These are phyloP conservation scores for Aspergillus latus DNA, from an alignment of 2,329 filamentous ascomycete genomes.

Conservation along the genomic window DNA sequence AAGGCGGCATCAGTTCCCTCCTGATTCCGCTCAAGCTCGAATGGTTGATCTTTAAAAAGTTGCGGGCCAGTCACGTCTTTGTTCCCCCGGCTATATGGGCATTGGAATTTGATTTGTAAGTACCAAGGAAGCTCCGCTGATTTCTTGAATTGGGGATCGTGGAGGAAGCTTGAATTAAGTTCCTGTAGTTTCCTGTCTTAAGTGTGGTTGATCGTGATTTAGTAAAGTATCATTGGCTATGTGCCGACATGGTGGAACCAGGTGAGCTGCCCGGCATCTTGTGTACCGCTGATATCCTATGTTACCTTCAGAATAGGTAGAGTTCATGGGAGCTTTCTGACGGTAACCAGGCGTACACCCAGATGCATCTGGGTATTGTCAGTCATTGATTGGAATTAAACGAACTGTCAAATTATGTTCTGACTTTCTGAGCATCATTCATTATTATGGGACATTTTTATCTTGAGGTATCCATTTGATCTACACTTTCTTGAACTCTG, in stretches of 20 bases:
- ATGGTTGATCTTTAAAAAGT: background rate
- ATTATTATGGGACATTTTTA: slow-evolving; percentile 10
- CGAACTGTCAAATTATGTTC: background rate
- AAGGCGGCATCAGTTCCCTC: background rate
- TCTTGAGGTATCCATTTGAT: slow-evolving; percentile 36
- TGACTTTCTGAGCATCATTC: background rate
- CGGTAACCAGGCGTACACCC: too few relatives aligned
- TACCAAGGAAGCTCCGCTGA: background rate
- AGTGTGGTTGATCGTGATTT: background rate
- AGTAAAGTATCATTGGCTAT: too few relatives aligned
- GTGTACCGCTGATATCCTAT: too few relatives aligned
- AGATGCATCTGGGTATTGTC: background rate
- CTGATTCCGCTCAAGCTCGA: background rate
- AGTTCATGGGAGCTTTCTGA: too few relatives aligned
- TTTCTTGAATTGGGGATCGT: background rate
- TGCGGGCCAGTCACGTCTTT: too few relatives aligned
- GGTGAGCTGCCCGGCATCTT: too few relatives aligned
- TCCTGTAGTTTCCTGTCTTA: too few relatives aligned
- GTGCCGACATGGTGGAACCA: too few relatives aligned
- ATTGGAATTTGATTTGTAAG: too few relatives aligned
- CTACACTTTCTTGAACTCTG: slow-evolving; percentile 26
- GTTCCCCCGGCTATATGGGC: too few relatives aligned
- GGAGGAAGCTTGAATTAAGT: background rate
- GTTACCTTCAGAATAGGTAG: too few relatives aligned
- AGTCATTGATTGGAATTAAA: background rate